Percentiles rank a stretch among this genome's conserved stretches.
These are phyloP conservation scores for Rhizophlyctis rosea DNA, from an alignment of 192 early-diverging fungal genomes.

Conservation along the genomic window DNA sequence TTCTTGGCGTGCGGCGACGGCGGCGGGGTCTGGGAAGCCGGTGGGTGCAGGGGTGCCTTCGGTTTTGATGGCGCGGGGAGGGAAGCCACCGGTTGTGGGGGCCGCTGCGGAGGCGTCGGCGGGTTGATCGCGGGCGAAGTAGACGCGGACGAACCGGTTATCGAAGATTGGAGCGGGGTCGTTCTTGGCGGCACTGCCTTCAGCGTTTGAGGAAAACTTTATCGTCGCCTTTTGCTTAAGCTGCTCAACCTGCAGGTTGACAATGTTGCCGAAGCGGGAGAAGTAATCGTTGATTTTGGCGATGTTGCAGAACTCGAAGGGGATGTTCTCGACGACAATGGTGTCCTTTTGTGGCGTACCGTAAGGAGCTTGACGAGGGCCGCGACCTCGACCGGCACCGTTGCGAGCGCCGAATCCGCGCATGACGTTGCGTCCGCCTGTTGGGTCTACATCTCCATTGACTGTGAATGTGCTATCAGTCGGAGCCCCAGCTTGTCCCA, in stretches of 20 bases:
- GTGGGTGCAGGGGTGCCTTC: neutral
- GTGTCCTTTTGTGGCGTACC: slow-evolving; percentile 37
- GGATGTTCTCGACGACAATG: slow-evolving; percentile 76
- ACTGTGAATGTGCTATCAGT: no score
- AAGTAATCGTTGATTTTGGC: slow-evolving; percentile 76
- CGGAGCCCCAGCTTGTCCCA: no score
- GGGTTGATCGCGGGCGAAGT: slow-evolving; percentile 28
- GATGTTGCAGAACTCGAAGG: slow-evolving; percentile 59
- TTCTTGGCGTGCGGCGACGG: neutral
- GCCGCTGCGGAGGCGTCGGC: neutral
- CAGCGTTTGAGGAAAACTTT: slow-evolving; percentile 56
- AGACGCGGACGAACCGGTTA: slow-evolving; percentile 86
- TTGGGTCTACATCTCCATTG: neutral
- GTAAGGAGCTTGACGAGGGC: slow-evolving; percentile 19
- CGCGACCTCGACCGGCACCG: slow-evolving; percentile 8
- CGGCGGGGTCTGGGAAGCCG: neutral
- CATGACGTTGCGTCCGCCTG: no score
- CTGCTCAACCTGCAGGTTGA: slow-evolving; percentile 66
- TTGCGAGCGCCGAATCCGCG: neutral
- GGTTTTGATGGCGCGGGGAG: neutral
- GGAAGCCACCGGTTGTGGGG: no score
- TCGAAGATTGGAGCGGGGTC: slow-evolving; percentile 78
- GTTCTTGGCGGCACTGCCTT: slow-evolving; percentile 68
- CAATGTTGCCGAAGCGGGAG: slow-evolving; percentile 71
- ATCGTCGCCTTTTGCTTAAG: slow-evolving; percentile 55